Evolutionary conservation across 176 grass and related monocot genomes (phyloP), one percentile per base, ranked within the genome.

Genomic region (Lolium perenne): DNA sequence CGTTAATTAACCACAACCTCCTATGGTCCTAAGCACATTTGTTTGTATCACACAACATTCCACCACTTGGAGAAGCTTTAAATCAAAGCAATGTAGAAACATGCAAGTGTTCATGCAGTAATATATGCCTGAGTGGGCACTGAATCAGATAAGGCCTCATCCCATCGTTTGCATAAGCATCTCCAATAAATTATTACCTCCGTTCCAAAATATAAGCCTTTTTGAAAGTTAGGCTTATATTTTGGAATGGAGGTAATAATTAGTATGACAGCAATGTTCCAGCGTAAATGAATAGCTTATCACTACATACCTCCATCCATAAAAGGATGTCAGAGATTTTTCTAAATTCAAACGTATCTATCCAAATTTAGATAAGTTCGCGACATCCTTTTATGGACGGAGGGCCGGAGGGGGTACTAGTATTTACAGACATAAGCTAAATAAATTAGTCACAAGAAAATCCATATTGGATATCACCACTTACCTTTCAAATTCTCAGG

Each of bases 401-500:
- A n/a, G n/a, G n/a, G n/a, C n/a, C n/a, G n/a, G n/a, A n/a, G n/a
- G n/a, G n/a, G n/a, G n/a, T 29, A 29, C 26, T 63, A 63, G 13
- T 66, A 40, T 38, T 67, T 17, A 9, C 18, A 5, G 25, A 20
- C 6, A 6, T 50, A 21, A 18, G 16, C 35, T 58, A 40, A 41
- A 74, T 23, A 43, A 67, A 69, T 71, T 35, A 6, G 53, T 10
- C 76, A 61, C 60, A 64, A 85, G 47, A 38, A 68, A 35, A 53
- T 2, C 8, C 22, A 60, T 41, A 73, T 43, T 1, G 1, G 7
- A 20, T 43, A 25, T 76, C 5, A 59, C n/a, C 49, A 65, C 15
- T 51, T 88, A 94, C 97, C 97, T 99, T 88, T 96, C 74, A 99
- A 82, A 88, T 99, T 99, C 82, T 94, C 92, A 74, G 90, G 94